Evolutionary conservation across 805 yeast genomes (phyloP).

Genomic region (Maudiozyma pseudohumilis): DNA sequence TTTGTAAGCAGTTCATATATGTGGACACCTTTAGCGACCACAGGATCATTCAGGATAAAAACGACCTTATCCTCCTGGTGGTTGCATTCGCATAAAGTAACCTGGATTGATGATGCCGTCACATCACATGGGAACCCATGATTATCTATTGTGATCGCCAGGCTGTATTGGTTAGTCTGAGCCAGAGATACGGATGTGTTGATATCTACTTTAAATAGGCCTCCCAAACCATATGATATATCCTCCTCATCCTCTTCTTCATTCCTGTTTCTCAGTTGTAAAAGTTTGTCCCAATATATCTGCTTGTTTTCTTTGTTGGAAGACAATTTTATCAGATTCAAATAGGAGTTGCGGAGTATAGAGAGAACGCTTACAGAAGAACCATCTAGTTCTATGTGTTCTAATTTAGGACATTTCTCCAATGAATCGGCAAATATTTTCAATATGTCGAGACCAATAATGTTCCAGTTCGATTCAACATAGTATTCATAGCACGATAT

Average conservation of each 20-base stretch:
- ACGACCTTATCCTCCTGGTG: conserved; percentile 8
- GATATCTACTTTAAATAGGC: conserved; percentile 13
- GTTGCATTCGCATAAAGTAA: conserved; percentile 12
- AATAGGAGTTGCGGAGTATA: conserved; percentile 23
- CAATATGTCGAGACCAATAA: conserved; percentile 55
- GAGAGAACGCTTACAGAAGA: conserved; percentile 19
- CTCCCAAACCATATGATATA: conserved; percentile 20
- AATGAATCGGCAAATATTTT: conserved; percentile 63
- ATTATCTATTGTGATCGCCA: conserved; percentile 13
- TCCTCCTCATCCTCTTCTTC: conserved; percentile 5
- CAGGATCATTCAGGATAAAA: conserved; percentile 8
- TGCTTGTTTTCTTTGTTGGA: conserved; percentile 10
- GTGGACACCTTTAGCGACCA: conserved; percentile 6
- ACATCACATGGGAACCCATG: conserved; percentile 13
- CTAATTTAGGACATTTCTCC: conserved; percentile 21
- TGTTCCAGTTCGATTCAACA: conserved; percentile 62
- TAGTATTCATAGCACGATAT: conserved; percentile 63
- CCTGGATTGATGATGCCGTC: conserved; percentile 11
- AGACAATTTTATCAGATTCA: conserved; percentile 21
- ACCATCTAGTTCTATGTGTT: conserved; percentile 17
- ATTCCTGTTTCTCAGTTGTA: conserved; percentile 8
- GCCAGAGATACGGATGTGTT: conserved; percentile 4
- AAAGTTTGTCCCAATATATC: conserved; percentile 23
- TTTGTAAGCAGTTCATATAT: conserved; percentile 10
- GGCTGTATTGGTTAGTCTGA: conserved; percentile 14